phyloP scores from a whole-genome alignment of 1,284 basidiomycete genomes.

The Trichosporon faecale region DNA sequence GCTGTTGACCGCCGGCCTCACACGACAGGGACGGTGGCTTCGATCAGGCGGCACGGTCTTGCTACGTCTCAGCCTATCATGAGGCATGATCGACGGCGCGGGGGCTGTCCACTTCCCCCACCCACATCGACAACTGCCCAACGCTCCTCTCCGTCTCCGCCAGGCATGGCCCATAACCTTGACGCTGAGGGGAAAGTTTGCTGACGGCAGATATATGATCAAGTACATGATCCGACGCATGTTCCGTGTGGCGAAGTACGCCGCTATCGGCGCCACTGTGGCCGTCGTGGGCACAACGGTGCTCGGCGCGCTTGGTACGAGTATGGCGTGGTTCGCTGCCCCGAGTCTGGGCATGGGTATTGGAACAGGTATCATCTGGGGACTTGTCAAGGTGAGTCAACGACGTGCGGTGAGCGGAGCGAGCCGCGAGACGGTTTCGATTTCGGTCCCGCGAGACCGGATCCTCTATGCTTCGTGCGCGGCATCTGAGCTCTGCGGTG shows the following conservation, averaged over 20 bases:
- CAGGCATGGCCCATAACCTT: too few relatives aligned
- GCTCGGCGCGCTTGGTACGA: constrained; percentile 45
- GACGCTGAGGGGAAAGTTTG: too few relatives aligned
- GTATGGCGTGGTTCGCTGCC: constrained; percentile 49
- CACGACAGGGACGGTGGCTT: background rate
- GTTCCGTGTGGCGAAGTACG: constrained; percentile 52
- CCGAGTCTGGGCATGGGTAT: constrained; percentile 42
- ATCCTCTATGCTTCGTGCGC: too few relatives aligned
- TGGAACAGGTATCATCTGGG: constrained; percentile 44
- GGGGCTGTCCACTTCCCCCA: too few relatives aligned
- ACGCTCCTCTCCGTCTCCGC: too few relatives aligned
- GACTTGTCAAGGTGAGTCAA: constrained; percentile 40
- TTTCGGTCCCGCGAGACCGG: background rate
- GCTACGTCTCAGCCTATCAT: background rate
- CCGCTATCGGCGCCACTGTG: constrained; percentile 40
- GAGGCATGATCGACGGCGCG: too few relatives aligned
- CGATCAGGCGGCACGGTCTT: background rate
- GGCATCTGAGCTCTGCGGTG: too few relatives aligned
- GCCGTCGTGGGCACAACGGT: constrained; percentile 45
- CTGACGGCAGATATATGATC: constrained; percentile 44
- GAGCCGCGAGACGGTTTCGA: background rate
- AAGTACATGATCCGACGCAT: constrained; percentile 48
- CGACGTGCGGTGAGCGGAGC: background rate
- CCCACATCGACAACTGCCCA: too few relatives aligned
- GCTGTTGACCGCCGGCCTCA: background rate